These are phyloP conservation scores for Dothistroma pini DNA, from an alignment of 2,329 filamentous ascomycete species.

Conservation along the genomic window DNA sequence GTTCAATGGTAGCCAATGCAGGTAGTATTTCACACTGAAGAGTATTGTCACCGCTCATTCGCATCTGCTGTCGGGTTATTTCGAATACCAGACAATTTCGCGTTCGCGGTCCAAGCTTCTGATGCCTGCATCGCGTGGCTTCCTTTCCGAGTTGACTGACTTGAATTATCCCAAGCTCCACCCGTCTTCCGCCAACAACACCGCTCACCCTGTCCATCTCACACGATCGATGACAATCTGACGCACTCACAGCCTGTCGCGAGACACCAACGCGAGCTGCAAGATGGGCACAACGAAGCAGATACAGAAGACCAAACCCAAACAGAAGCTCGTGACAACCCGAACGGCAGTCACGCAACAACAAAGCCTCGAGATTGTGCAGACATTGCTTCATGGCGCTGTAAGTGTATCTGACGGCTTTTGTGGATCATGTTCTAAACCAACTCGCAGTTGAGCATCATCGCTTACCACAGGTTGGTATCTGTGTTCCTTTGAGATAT, in stretches of 20 bases:
- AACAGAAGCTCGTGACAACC: conserved; percentile 22
- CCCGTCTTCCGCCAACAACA: no score
- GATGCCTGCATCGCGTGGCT: conserved; percentile 4
- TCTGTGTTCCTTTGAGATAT: not conserved
- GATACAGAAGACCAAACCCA: conserved; percentile 20
- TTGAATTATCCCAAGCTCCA: no score
- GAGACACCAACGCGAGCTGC: no score
- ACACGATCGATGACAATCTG: not conserved
- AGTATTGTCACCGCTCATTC: not conserved
- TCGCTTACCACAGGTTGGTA: conserved; percentile 32
- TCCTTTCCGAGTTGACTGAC: not conserved
- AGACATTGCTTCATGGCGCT: conserved; percentile 47
- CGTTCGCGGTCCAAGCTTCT: not conserved
- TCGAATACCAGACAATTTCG: not conserved
- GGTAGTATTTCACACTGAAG: not conserved
- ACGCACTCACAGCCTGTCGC: not conserved
- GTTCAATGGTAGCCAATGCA: not conserved
- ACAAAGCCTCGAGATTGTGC: conserved; percentile 47
- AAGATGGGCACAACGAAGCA: conserved; percentile 25
- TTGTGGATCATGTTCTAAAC: conserved; percentile 1
- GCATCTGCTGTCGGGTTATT: not conserved
- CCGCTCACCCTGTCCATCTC: no score
- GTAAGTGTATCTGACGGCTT: conserved; percentile 32
- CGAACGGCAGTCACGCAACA: conserved; percentile 35
- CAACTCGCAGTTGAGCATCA: conserved; percentile 33